Conservation (phyloP, 257 asterid genomes). For the Ocimum tenuiflorum region DNA sequence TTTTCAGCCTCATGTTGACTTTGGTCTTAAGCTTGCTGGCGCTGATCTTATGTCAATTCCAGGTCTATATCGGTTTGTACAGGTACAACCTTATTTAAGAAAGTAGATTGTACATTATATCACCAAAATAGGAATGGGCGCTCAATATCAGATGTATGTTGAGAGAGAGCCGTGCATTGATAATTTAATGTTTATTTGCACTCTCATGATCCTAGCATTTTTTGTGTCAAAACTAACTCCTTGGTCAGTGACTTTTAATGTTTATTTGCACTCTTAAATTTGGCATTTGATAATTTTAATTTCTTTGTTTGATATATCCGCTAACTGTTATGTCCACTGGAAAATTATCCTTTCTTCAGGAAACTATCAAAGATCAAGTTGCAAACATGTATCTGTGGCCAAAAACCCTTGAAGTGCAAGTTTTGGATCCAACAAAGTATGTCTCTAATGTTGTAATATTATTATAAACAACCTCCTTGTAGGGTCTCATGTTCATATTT, state of each 20-base stretch:
- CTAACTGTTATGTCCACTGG: conserved; percentile 2
- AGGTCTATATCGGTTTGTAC: conserved; percentile 68
- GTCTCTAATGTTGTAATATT: conserved; percentile 4
- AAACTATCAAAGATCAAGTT: conserved; percentile 87
- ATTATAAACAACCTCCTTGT: conserved; percentile 4
- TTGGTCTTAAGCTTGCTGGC: conserved; percentile 77
- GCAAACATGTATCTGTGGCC: conserved; percentile 99
- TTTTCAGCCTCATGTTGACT: conserved; percentile 92
- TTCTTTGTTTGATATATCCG: neutral
- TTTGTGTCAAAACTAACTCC: neutral
- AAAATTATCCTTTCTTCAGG: conserved; percentile 41
- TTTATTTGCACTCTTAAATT: neutral
- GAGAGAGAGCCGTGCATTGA: too few species aligned
- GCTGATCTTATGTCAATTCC: conserved; percentile 99
- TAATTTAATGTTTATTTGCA: too few species aligned
- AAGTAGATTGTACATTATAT: neutral
- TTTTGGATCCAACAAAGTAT: conserved; percentile 75
- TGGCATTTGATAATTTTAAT: neutral
- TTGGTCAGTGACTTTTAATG: neutral
- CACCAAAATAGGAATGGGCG: neutral
- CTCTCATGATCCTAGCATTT: neutral
- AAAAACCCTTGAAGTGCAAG: conserved; percentile 80
- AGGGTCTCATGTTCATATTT: neutral
- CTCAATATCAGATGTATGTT: neutral
- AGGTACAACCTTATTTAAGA: conserved; percentile 38